Percentiles rank a stretch among this genome's conserved stretches.
These are phyloP conservation scores for Salvia rosmarinus DNA, from an alignment of 257 asterid species.

Conservation along the genomic window DNA sequence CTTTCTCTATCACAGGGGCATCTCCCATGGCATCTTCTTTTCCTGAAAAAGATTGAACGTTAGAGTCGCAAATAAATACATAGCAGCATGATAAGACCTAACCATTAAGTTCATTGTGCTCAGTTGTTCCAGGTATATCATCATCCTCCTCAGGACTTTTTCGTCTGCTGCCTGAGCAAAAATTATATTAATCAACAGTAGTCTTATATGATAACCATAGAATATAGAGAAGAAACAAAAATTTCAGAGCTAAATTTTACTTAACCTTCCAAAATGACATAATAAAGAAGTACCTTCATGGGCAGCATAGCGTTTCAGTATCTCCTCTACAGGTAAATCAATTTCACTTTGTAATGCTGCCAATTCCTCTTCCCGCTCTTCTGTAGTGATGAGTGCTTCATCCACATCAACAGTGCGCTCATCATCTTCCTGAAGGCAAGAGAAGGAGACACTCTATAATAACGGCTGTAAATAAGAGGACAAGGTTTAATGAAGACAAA, in stretches of 20 bases:
- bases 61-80: conserved; percentile 26
- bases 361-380: conserved; percentile 94
- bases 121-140: conserved; percentile 37
- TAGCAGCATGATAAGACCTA: conserved; percentile 24
- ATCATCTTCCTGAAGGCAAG: conserved; percentile 85
- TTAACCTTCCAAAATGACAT: neutral
- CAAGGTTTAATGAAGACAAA: conserved; percentile 7
- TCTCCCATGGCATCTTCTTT: conserved; percentile 41
- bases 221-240: conserved; percentile 19
- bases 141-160: conserved; percentile 47
- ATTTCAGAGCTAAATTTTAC: conserved; percentile 28
- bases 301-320: conserved; percentile 72
- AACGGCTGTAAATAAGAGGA: conserved; percentile 21
- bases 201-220: conserved; percentile 30
- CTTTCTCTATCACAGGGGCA: conserved; percentile 41
- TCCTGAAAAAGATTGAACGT: conserved; percentile 49
- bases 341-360: conserved; percentile 80
- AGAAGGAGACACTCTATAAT: conserved; percentile 35
- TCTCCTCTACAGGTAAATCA: conserved; percentile 85
- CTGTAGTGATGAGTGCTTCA: conserved; percentile 87
- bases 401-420: conserved; percentile 97
- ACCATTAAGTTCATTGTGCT: conserved; percentile 48
- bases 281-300: conserved; percentile 59
- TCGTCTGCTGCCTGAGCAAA: conserved; percentile 64
- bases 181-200: conserved; percentile 35